phyloP scores from a whole-genome alignment of 805 yeast genomes.

The Metschnikowia corniflorae region DNA sequence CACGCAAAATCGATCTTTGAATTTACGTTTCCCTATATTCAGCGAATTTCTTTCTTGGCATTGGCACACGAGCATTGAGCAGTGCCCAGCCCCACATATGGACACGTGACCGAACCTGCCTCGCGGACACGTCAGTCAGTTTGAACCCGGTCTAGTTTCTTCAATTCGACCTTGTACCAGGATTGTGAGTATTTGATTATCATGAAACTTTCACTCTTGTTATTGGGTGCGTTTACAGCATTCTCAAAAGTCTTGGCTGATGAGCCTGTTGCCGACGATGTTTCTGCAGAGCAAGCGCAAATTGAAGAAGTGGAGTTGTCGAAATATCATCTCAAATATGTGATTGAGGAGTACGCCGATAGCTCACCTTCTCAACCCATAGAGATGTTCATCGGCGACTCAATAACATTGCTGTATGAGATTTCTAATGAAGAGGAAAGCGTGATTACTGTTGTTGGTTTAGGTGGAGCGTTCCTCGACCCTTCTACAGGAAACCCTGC shows the following conservation, averaged over 20 bases:
- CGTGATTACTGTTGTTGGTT: conserved; percentile 54
- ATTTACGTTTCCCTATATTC: too few species aligned
- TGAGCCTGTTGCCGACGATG: conserved; percentile 8
- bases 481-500: conserved; percentile 48
- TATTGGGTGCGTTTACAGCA: conserved; percentile 9
- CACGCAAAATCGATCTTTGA: too few species aligned
- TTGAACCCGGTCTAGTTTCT: too few species aligned
- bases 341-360: conserved; percentile 44
- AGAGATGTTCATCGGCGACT: conserved; percentile 48
- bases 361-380: conserved; percentile 38
- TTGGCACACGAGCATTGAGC: too few species aligned
- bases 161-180: too few species aligned
- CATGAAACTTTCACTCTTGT: conserved; percentile 12
- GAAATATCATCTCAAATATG: conserved; percentile 48
- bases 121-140: too few species aligned
- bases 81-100: too few species aligned
- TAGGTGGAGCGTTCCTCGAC: conserved; percentile 62
- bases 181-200: too few species aligned
- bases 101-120: too few species aligned
- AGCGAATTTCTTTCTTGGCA: too few species aligned
- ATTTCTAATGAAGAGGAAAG: conserved; percentile 53
- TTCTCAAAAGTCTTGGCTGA: conserved; percentile 9
- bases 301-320: conserved; percentile 12
- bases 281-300: conserved; percentile 5
- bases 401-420: conserved; percentile 47